Conservation (phyloP, 1,284 basidiomycete genomes). For the Tetrapyrgos nigripes region DNA sequence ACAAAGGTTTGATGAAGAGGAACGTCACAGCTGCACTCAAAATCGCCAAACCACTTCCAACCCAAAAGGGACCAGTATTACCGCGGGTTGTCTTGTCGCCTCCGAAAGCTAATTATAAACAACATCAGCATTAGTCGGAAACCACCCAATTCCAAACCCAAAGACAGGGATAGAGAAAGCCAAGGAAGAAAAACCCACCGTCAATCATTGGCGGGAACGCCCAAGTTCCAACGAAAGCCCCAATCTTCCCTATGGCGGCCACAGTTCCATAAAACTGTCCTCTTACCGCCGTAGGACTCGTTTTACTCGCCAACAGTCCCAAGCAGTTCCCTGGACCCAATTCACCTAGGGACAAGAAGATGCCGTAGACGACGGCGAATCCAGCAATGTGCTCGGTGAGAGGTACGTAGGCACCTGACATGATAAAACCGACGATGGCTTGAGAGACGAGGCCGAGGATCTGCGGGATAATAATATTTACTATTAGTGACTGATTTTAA, state of each 20-base stretch:
- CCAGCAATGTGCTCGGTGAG: constrained; percentile 72
- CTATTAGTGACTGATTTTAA: not conserved
- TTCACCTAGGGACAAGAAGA: constrained; percentile 90
- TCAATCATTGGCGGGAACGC: constrained; percentile 76
- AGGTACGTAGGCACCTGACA: constrained; percentile 75
- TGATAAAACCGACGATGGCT: constrained; percentile 81
- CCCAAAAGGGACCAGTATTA: constrained; percentile 84
- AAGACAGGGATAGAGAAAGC: not conserved
- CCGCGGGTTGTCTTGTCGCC: constrained; percentile 55
- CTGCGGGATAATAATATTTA: too few relatives aligned
- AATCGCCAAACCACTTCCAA: constrained; percentile 80
- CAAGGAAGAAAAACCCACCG: constrained; percentile 37
- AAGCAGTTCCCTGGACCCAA: constrained; percentile 83
- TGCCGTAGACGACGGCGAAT: constrained; percentile 89
- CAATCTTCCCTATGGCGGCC: constrained; percentile 91
- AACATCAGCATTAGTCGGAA: not conserved
- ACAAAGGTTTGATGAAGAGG: constrained; percentile 79
- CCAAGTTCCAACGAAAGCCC: constrained; percentile 87
- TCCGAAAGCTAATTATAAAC: constrained; percentile 62
- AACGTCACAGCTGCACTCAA: constrained; percentile 79
- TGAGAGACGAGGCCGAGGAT: constrained; percentile 75
- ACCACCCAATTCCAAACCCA: not conserved
- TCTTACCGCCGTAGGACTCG: constrained; percentile 83
- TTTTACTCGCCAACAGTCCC: constrained; percentile 83
- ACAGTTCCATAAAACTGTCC: constrained; percentile 88